Conservation (phyloP, 2,329 filamentous ascomycete species). For the Thermothelomyces thermophilus region DNA sequence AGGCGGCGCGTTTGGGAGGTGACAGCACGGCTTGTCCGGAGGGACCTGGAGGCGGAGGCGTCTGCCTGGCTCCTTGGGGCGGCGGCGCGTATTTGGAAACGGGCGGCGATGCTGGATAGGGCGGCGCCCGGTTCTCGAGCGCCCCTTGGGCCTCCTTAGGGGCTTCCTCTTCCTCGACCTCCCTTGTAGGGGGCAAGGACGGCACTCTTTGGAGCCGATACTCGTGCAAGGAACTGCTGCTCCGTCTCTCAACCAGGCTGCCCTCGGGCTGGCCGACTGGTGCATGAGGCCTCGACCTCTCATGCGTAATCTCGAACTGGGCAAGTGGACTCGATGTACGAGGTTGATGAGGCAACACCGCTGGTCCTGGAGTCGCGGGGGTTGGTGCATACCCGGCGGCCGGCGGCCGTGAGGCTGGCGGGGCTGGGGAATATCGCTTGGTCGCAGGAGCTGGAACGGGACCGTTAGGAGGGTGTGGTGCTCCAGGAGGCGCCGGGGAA, state of each 20-base stretch:
- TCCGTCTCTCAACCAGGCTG: slow-evolving; percentile 40
- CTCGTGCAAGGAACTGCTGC: slow-evolving; percentile 48
- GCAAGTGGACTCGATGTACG: slow-evolving; percentile 60
- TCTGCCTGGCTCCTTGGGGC: slow-evolving; percentile 35
- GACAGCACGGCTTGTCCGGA: slow-evolving; percentile 42
- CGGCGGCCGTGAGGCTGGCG: slow-evolving; percentile 31
- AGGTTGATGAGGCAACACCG: slow-evolving; percentile 52
- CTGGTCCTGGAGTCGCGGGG: slow-evolving; percentile 34
- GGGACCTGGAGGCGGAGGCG: slow-evolving; percentile 40
- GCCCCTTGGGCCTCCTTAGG: slow-evolving; percentile 16
- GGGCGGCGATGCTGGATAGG: slow-evolving; percentile 18
- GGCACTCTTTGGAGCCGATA: slow-evolving; percentile 47
- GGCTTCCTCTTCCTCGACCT: slow-evolving; percentile 54
- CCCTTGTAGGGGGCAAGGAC: slow-evolving; percentile 54
- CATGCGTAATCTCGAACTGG: slow-evolving; percentile 51
- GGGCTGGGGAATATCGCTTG: slow-evolving; percentile 50
- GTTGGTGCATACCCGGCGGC: slow-evolving; percentile 31
- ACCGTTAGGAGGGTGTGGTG: slow-evolving; percentile 36
- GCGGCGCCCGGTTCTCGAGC: slow-evolving; percentile 2
- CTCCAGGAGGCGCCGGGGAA: slow-evolving; percentile 50
- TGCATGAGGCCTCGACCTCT: slow-evolving; percentile 30
- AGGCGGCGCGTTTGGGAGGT: slow-evolving; percentile 47
- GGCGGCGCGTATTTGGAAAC: slow-evolving; percentile 21
- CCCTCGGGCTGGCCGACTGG: slow-evolving; percentile 34
- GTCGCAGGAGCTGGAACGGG: slow-evolving; percentile 34